These are phyloP conservation scores for Erodium maritimum DNA, from an alignment of 345 rosid genomes.

Conservation along the genomic window DNA sequence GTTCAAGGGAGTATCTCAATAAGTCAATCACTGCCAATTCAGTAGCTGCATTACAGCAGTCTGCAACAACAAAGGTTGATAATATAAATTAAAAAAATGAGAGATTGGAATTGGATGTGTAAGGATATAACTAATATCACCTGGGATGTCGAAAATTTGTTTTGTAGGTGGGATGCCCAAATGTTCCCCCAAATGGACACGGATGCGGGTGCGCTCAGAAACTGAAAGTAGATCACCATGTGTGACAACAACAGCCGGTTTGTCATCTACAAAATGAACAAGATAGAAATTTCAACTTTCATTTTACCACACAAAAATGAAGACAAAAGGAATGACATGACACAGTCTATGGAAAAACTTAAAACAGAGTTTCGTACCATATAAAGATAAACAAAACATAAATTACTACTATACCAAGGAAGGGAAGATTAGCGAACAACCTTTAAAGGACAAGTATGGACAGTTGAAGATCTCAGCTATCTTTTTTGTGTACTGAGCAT, in stretches of 20 bases:
- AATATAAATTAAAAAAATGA: conserved; percentile 3
- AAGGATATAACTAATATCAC: conserved; percentile 18
- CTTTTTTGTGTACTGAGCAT: conserved; percentile 21
- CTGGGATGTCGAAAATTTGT: conserved; percentile 77
- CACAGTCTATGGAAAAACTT: neutral
- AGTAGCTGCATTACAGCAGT: conserved; percentile 36
- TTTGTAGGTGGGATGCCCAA: conserved; percentile 56
- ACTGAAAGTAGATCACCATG: conserved; percentile 65
- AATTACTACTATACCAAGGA: neutral
- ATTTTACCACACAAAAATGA: neutral
- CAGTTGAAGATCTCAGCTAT: conserved; percentile 31
- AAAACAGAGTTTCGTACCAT: neutral
- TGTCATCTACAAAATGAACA: conserved; percentile 43
- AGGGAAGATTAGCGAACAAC: conserved; percentile 14
- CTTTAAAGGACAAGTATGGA: conserved; percentile 62
- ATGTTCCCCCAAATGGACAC: conserved; percentile 51
- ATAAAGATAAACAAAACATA: no score
- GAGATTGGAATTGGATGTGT: neutral
- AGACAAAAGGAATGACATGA: neutral
- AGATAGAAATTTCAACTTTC: neutral
- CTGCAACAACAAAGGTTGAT: conserved; percentile 23
- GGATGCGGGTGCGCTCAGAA: conserved; percentile 40
- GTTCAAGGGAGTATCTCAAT: conserved; percentile 68
- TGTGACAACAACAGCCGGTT: conserved; percentile 72
- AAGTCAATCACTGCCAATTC: conserved; percentile 39